phyloP scores from a whole-genome alignment of 2,329 filamentous ascomycete genomes.

The Fusarium mexicanum region DNA sequence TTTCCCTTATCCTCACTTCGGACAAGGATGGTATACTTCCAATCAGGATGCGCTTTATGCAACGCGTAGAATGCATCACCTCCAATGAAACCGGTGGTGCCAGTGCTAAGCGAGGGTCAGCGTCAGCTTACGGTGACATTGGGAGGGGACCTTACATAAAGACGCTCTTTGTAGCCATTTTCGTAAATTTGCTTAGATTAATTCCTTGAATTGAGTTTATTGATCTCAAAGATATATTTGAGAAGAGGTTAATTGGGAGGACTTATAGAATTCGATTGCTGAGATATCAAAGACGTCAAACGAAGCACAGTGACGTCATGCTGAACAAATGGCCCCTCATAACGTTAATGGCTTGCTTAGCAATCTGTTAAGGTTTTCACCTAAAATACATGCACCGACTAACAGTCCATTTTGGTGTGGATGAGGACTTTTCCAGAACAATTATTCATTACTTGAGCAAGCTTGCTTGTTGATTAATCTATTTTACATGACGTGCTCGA shows the following conservation, averaged over 20 bases:
- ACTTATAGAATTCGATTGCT: background rate
- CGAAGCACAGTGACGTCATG: slow-evolving; percentile 2
- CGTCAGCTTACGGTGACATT: rapidly evolving
- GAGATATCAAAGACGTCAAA: slow-evolving; percentile 13
- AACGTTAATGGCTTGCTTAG: background rate
- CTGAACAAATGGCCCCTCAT: background rate
- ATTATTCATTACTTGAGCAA: background rate
- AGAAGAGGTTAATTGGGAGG: rapidly evolving
- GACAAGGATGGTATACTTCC: slow-evolving; percentile 53
- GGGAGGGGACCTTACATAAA: background rate
- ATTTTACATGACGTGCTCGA: background rate
- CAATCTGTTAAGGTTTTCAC: background rate
- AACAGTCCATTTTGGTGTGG: background rate
- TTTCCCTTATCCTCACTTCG: slow-evolving; percentile 50
- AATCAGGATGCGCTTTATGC: slow-evolving; percentile 49
- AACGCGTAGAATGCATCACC: slow-evolving; percentile 15
- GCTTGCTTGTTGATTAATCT: too few species aligned
- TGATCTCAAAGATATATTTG: rapidly evolving
- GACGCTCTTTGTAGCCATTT: slow-evolving; percentile 14
- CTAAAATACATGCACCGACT: rapidly evolving
- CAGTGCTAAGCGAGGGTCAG: background rate
- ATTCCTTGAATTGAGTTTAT: rapidly evolving
- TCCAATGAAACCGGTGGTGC: slow-evolving; percentile 18
- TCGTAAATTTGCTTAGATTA: rapidly evolving
- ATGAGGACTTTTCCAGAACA: background rate